phyloP scores from a whole-genome alignment of 495 filamentous ascomycete species.

The Penicillium bialowiezense region DNA sequence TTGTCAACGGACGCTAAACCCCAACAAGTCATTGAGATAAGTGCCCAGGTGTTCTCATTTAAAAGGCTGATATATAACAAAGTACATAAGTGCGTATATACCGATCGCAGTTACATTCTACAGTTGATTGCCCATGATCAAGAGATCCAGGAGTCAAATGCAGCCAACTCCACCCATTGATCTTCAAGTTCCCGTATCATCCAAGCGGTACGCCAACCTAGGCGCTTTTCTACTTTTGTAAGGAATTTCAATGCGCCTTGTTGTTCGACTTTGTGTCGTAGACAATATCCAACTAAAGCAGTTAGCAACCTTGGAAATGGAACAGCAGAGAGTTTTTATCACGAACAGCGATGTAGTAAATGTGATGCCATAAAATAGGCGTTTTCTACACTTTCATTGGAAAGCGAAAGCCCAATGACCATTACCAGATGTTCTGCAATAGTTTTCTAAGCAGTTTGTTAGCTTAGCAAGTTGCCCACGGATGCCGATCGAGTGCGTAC shows the following conservation, averaged over 20 bases:
- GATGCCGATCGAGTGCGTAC: conserved; percentile 13
- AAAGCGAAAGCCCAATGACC: conserved; percentile 35
- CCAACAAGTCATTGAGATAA: too few species aligned
- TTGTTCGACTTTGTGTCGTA: conserved; percentile 29
- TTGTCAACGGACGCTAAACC: too few species aligned
- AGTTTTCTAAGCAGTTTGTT: conserved; percentile 14
- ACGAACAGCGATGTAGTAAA: conserved; percentile 36
- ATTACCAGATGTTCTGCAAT: conserved; percentile 31
- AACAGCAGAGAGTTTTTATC: background rate
- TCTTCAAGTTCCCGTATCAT: conserved; percentile 26
- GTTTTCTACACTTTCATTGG: conserved; percentile 40
- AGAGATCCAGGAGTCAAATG: conserved; percentile 5
- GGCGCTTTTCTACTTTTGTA: conserved; percentile 21
- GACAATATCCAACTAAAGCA: conserved; percentile 31
- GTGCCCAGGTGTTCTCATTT: too few species aligned
- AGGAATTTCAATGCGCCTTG: conserved; percentile 32
- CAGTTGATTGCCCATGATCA: too few species aligned
- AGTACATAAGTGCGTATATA: too few species aligned
- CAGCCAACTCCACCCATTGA: conserved; percentile 31
- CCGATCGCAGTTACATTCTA: too few species aligned
- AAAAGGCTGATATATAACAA: too few species aligned
- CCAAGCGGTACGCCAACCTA: conserved; percentile 38
- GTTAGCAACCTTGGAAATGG: conserved; percentile 8
- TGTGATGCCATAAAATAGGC: conserved; percentile 41
- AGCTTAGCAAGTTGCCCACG: background rate